These are phyloP conservation scores for Globisporangium abappressorium DNA, from an alignment of 352 stramenopile genomes.

Conservation along the genomic window DNA sequence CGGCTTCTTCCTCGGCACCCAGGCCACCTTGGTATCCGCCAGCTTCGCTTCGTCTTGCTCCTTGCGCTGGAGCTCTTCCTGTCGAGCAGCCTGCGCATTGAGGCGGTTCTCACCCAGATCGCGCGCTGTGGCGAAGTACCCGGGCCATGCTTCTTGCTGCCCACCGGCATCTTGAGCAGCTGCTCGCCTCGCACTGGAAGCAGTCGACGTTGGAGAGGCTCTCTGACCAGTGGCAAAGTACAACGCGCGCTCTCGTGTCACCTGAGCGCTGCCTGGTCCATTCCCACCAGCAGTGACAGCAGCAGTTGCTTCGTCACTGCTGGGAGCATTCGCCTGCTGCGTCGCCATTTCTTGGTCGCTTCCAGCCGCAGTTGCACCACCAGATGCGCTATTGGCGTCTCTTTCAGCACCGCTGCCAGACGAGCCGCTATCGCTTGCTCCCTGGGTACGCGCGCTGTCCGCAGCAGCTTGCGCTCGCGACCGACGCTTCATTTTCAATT, in stretches of 20 bases:
- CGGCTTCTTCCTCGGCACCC: conserved; percentile 50
- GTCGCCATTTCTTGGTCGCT: conserved; percentile 7
- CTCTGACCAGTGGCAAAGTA: conserved; percentile 43
- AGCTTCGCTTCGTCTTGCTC: conserved; percentile 21
- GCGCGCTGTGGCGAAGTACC: conserved; percentile 72
- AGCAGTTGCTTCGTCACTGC: not conserved
- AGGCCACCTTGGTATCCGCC: conserved; percentile 26
- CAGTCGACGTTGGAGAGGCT: conserved; percentile 1
- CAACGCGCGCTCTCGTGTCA: conserved; percentile 40
- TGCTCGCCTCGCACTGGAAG: not conserved
- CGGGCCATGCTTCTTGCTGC: conserved; percentile 53
- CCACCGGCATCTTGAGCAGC: not conserved
- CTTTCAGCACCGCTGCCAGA: not conserved
- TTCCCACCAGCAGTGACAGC: not conserved
- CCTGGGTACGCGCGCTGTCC: not conserved
- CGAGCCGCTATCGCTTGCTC: not conserved
- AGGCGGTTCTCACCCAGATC: conserved; percentile 58
- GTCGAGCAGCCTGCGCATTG: conserved; percentile 55
- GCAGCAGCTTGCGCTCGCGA: not conserved
- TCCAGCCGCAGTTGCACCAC: not conserved
- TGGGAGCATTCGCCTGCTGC: not conserved
- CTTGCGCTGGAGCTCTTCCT: conserved; percentile 46
- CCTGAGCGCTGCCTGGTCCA: conserved; percentile 24
- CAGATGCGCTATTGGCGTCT: not conserved
- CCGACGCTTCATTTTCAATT: conserved; percentile 27